phyloP scores from a whole-genome alignment of 805 yeast genomes.

The Starmerella asiatica region DNA sequence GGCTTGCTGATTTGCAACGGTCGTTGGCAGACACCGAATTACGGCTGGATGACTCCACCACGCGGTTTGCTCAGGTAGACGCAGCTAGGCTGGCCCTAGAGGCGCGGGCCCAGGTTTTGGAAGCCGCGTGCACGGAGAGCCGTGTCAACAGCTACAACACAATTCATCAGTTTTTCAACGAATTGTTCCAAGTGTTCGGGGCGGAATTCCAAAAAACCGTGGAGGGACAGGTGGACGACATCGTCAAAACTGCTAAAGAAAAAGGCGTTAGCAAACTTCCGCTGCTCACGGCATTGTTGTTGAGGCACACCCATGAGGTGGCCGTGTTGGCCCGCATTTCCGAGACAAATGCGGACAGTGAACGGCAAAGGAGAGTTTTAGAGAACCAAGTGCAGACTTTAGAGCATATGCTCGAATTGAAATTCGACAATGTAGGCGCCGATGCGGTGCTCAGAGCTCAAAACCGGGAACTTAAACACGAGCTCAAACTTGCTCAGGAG shows the following conservation, averaged over 20 bases:
- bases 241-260: conserved; percentile 11
- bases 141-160: conserved; percentile 12
- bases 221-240: conserved; percentile 14
- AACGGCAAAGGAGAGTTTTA: conserved; percentile 7
- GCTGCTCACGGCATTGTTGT: conserved; percentile 14
- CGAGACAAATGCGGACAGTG: neutral
- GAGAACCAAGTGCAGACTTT: conserved; percentile 14
- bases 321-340: conserved; percentile 8
- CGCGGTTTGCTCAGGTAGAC: neutral
- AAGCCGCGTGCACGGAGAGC: conserved; percentile 5
- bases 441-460: conserved; percentile 17
- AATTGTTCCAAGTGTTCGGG: conserved; percentile 17
- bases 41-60: neutral
- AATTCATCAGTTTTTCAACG: conserved; percentile 15
- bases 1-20: neutral
- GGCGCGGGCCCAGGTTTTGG: neutral
- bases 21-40: neutral
- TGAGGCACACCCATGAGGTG: conserved; percentile 15
- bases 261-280: conserved; percentile 18
- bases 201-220: conserved; percentile 14
- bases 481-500: conserved; percentile 17
- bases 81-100: conserved; percentile 2
- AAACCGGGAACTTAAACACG: conserved; percentile 13
- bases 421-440: conserved; percentile 17
- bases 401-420: conserved; percentile 12